Evolutionary conservation across 768 basidiomycete genomes (phyloP).

Genomic region (Hypholoma fasciculare): DNA sequence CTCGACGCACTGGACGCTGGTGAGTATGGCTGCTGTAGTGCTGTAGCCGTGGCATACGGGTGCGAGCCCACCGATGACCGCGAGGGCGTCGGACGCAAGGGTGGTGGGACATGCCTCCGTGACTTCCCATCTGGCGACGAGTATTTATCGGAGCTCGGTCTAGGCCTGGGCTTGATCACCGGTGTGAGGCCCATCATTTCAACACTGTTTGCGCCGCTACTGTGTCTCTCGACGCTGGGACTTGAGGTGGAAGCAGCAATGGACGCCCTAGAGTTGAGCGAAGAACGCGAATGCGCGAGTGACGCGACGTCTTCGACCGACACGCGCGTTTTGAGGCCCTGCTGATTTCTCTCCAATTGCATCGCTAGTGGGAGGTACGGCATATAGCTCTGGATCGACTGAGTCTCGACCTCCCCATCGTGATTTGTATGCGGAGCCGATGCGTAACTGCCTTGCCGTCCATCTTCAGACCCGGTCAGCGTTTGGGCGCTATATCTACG

Average conservation of each 20-base stretch:
- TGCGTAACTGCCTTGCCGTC: background rate
- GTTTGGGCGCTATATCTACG: background rate
- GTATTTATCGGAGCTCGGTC: background rate
- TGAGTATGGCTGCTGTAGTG: background rate
- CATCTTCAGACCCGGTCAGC: background rate
- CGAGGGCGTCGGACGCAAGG: background rate
- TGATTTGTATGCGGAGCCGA: background rate
- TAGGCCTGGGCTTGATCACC: background rate
- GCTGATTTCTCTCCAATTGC: background rate
- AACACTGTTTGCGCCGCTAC: no score
- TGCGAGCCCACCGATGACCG: background rate
- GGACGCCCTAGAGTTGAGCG: background rate
- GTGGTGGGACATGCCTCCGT: slow-evolving; percentile 4
- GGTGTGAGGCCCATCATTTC: background rate
- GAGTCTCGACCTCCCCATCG: background rate
- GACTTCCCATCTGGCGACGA: background rate
- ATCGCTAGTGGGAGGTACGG: background rate
- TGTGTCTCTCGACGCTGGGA: background rate
- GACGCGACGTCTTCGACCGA: slow-evolving; percentile 4
- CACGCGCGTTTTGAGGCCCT: background rate
- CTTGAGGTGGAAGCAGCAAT: background rate
- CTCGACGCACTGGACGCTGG: slow-evolving; percentile 8
- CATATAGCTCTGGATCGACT: background rate
- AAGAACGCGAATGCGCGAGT: background rate
- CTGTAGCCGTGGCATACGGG: background rate